These are phyloP conservation scores for Rhododendron ferrugineum DNA, from an alignment of 148 eudicot genomes.

Conservation along the genomic window DNA sequence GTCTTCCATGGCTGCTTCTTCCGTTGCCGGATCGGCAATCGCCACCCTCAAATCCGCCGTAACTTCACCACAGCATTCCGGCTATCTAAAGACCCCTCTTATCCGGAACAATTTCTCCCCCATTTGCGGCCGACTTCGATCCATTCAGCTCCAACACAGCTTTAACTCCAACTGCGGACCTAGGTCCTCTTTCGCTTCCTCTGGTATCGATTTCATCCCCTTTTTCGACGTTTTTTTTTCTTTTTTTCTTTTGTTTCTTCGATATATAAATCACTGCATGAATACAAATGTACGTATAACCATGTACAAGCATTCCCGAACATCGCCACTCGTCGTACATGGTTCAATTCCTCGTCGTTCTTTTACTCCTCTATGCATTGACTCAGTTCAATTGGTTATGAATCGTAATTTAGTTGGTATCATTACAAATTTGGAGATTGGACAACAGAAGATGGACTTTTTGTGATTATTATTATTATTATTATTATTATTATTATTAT, in stretches of 20 bases:
- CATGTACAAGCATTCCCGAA: neutral
- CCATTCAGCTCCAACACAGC: conserved; percentile 18
- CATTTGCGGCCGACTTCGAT: conserved; percentile 5
- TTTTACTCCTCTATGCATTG: neutral
- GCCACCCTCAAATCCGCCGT: conserved; percentile 29
- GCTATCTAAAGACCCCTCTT: conserved; percentile 23
- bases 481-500: neutral
- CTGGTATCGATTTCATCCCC: conserved; percentile 22
- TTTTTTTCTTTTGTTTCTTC: neutral
- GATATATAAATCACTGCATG: neutral
- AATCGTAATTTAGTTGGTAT: neutral
- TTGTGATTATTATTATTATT: neutral
- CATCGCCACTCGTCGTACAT: neutral
- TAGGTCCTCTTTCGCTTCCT: conserved; percentile 25
- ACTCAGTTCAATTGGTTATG: neutral
- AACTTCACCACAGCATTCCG: conserved; percentile 17
- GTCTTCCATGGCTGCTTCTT: conserved; percentile 32
- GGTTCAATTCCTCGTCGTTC: neutral
- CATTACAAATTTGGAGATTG: neutral
- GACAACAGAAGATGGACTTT: neutral
- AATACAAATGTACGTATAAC: neutral
- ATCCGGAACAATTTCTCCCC: conserved; percentile 14
- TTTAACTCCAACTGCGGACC: conserved; percentile 26
- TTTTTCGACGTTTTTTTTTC: neutral
- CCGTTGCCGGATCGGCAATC: conserved; percentile 41